Base-by-base conservation (phyloP, 371 early-diverging fungal genomes). In the Synchytrium microbalum region DNA sequence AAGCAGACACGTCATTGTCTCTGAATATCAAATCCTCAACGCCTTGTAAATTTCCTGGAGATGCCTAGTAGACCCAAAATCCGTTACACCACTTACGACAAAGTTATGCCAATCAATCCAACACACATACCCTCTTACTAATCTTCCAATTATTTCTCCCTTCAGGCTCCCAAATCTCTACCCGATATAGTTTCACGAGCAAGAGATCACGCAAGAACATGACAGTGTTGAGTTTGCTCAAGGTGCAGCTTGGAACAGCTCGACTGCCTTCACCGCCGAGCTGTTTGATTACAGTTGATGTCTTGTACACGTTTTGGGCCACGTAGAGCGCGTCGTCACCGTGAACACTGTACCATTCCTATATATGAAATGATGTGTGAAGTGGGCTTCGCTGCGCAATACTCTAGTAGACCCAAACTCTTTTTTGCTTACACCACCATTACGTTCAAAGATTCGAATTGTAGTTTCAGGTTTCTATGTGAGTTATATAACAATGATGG, bases 11-110 rank as follows among this genome's bases (percentile, higher is more conserved):
- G 32, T 88, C 90, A 66, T 78, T 80, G 24, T 64, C 58, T 25
- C 78, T 70, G 64, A 94, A 95, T 38, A 97, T 67, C 57, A 92
- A 69, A 62, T 96, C 95, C 68, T 97, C 95, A 19, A 97, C 81
- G 32, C 84, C 86, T 67, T 89, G 88, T 58, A 95, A 70, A 64
- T 96, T 93, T 24, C 97, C 97, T 1, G 97, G 97, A 1, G 96
- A 94, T 2, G 95, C 96, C 79, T 78, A 54, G 13, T 59, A 31
- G 2, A 25, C 13, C 10, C 3, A 1, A 8, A 10, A 38, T 62
- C 0, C n/a, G 62, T 33, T 1, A 14, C 1, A 59, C 62, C 30
- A 29, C 2, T 32, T 8, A 23, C 32, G 55, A 72, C 31, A 28
- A 16, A 10, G 46, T 19, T 19, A 38, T 24, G 14, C 28, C 3